These are phyloP conservation scores for Phytophthora brassicae DNA, from an alignment of 352 stramenopile species.

Conservation along the genomic window DNA sequence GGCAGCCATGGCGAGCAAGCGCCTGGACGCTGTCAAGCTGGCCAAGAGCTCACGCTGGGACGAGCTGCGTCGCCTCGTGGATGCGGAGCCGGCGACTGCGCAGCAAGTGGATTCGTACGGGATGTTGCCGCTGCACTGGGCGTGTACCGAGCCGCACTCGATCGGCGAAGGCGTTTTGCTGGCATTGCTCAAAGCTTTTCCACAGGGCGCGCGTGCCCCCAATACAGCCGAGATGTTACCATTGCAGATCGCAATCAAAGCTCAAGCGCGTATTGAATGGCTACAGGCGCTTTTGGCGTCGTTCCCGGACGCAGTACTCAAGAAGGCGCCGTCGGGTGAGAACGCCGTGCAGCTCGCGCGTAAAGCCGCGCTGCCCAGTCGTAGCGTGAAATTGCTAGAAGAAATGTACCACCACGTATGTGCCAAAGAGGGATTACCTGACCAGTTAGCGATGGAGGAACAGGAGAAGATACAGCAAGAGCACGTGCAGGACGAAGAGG, in stretches of 20 bases:
- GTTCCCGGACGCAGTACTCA: constrained; percentile 80
- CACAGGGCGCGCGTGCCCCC: constrained; percentile 53
- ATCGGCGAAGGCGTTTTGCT: constrained; percentile 76
- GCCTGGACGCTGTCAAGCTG: constrained; percentile 83
- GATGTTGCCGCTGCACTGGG: constrained; percentile 88
- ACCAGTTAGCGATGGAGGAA: constrained; percentile 52
- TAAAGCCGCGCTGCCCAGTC: constrained; percentile 53
- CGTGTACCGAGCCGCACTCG: constrained; percentile 80
- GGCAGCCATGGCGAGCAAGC: constrained; percentile 44
- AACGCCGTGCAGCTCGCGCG: constrained; percentile 73
- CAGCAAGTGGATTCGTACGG: constrained; percentile 85
- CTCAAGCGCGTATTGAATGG: constrained; percentile 86
- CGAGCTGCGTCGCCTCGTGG: constrained; percentile 72
- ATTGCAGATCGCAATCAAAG: constrained; percentile 88
- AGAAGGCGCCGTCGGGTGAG: constrained; percentile 72
- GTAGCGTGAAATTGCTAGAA: constrained; percentile 77
- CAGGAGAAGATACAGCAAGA: constrained; percentile 36
- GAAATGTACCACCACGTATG: constrained; percentile 90
- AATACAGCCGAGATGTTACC: constrained; percentile 88
- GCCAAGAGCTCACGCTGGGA: constrained; percentile 83
- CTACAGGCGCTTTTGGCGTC: constrained; percentile 81
- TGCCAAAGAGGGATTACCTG: constrained; percentile 59
- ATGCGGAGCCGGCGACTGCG: constrained; percentile 62
- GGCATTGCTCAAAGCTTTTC: constrained; percentile 78
- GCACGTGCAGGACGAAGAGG: constrained; percentile 20